Conservation (phyloP, 2,329 filamentous ascomycete genomes). For the Fusarium sp. region DNA sequence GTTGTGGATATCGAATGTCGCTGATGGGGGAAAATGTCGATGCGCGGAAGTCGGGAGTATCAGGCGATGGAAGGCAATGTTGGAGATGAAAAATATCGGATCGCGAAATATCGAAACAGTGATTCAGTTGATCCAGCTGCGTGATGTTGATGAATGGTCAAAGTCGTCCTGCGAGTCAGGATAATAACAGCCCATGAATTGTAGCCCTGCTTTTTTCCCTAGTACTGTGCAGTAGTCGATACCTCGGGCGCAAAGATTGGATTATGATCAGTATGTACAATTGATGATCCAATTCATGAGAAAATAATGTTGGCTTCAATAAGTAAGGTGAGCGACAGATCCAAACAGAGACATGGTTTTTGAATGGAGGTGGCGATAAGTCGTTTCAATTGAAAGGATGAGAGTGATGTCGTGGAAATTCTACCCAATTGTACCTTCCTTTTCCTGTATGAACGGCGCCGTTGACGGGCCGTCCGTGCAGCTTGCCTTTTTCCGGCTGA, state of each 20-base stretch:
- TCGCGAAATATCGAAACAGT: not conserved
- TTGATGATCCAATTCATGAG: not conserved
- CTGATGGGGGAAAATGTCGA: not conserved
- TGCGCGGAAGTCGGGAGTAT: not conserved
- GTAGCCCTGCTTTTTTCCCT: constrained; percentile 21
- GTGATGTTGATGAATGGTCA: constrained; percentile 16
- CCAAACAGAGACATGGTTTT: not conserved
- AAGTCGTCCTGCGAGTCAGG: constrained; percentile 24
- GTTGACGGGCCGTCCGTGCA: constrained; percentile 23
- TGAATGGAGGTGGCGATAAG: constrained; percentile 26
- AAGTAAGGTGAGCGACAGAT: not conserved
- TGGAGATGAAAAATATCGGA: not conserved
- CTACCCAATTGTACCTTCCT: not conserved
- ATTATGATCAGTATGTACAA: not conserved
- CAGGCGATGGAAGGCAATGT: not conserved
- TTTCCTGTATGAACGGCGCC: constrained; percentile 7
- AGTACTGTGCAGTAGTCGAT: constrained; percentile 2
- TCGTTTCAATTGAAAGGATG: constrained; percentile 22
- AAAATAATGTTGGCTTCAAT: not conserved
- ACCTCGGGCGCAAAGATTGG: constrained; percentile 13
- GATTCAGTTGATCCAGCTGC: constrained; percentile 14
- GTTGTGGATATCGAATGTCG: not conserved
- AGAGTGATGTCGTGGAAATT: constrained; percentile 30
- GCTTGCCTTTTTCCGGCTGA: constrained; percentile 33
- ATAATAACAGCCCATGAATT: constrained; percentile 19